These are phyloP conservation scores for Yamadazyma membranifaciens DNA, from an alignment of 1,139 yeast genomes.

Conservation along the genomic window DNA sequence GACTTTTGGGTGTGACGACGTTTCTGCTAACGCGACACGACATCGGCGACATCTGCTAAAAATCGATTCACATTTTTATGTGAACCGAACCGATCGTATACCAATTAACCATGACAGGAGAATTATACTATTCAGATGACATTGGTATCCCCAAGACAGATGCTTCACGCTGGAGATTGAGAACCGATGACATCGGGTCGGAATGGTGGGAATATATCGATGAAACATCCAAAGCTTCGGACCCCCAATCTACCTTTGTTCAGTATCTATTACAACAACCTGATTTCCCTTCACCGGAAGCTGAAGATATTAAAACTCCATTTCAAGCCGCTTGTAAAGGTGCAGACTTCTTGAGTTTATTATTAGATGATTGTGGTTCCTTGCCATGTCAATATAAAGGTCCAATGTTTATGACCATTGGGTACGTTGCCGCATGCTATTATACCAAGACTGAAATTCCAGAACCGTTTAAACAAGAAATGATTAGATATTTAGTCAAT, in stretches of 20 bases:
- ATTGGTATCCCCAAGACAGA: slow-evolving; percentile 70
- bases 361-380: slow-evolving; percentile 81
- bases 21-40: background rate
- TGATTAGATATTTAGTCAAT: slow-evolving; percentile 81
- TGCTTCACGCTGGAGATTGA: slow-evolving; percentile 69
- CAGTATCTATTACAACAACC: slow-evolving; percentile 52
- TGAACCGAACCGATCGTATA: background rate
- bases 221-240: slow-evolving; percentile 32
- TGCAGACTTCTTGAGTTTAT: slow-evolving; percentile 60
- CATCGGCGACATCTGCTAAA: background rate
- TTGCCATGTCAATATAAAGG: slow-evolving; percentile 95
- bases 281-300: slow-evolving; percentile 44
- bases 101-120: background rate
- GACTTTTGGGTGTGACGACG: slow-evolving; percentile 1
- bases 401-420: slow-evolving; percentile 95
- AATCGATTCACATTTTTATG: background rate
- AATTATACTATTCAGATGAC: slow-evolving; percentile 51
- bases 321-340: slow-evolving; percentile 70
- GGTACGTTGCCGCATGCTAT: slow-evolving; percentile 76
- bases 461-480: slow-evolving; percentile 61
- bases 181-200: slow-evolving; percentile 69
- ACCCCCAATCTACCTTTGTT: slow-evolving; percentile 57
- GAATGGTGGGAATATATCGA: slow-evolving; percentile 77
- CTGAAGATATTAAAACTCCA: slow-evolving; percentile 41
- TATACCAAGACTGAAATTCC: slow-evolving; percentile 69